A percentile compares a stretch with the other conserved stretches of the same genome.
These are phyloP conservation scores for Neohortaea acidophila DNA, from an alignment of 495 filamentous ascomycete species.

Conservation along the genomic window DNA sequence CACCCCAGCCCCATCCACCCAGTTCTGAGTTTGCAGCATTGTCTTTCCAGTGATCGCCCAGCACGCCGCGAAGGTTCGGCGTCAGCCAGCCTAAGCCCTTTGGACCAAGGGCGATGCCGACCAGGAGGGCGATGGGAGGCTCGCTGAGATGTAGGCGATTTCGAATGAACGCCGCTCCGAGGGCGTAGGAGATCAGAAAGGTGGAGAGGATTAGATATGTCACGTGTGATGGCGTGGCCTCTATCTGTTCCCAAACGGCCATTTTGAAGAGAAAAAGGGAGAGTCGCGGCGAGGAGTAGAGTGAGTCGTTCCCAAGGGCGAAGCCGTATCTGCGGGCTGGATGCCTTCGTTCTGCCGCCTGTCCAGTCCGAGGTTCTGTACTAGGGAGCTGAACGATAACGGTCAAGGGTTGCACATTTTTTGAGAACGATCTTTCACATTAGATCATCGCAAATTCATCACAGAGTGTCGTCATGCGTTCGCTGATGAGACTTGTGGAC, in stretches of 20 bases:
- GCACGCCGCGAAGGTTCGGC: conserved; percentile 17
- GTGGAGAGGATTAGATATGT: conserved; percentile 31
- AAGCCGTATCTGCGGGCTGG: too few species aligned
- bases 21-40: neutral
- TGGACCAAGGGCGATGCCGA: conserved; percentile 34
- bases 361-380: too few species aligned
- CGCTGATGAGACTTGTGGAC: too few species aligned
- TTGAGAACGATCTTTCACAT: too few species aligned
- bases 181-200: conserved; percentile 34
- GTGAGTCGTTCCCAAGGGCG: too few species aligned
- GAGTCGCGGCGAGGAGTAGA: too few species aligned
- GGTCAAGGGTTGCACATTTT: too few species aligned
- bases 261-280: too few species aligned
- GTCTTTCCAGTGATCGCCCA: neutral
- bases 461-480: too few species aligned
- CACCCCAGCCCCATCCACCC: conserved; percentile 29
- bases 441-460: too few species aligned
- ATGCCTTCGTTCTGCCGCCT: too few species aligned
- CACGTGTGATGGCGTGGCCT: conserved; percentile 32
- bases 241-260: conserved; percentile 35
- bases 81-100: conserved; percentile 23
- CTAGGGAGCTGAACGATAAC: too few species aligned
- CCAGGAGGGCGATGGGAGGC: conserved; percentile 34
- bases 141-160: conserved; percentile 38
- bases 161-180: conserved; percentile 35